phyloP scores from a whole-genome alignment of 2,329 filamentous ascomycete species.

The Aureobasidium mangrovei region DNA sequence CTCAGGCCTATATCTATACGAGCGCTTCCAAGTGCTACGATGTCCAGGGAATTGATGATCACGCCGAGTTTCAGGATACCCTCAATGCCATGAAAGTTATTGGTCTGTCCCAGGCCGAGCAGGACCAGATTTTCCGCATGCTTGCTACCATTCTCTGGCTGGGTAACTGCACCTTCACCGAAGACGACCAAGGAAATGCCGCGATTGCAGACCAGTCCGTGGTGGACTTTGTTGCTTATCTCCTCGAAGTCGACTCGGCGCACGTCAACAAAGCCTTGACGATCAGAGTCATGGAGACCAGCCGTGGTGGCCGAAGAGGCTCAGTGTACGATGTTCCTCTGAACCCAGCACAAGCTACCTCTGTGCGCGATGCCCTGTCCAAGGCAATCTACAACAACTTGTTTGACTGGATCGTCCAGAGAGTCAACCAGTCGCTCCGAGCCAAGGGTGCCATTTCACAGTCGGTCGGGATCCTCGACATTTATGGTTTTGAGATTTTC shows the following conservation, averaged over 20 bases:
- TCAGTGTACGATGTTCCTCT: constrained; percentile 67
- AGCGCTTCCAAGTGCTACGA: constrained; percentile 91
- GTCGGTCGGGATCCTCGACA: constrained; percentile 93
- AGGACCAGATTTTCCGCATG: constrained; percentile 96
- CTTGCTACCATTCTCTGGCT: constrained; percentile 86
- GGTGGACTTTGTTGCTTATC: constrained; percentile 87
- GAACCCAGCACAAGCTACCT: constrained; percentile 75
- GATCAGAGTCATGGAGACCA: constrained; percentile 71
- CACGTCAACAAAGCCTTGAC: constrained; percentile 82
- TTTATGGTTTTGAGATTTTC: constrained; percentile 98
- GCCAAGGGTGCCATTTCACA: constrained; percentile 68
- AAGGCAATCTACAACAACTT: constrained; percentile 97
- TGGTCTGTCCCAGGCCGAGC: constrained; percentile 76
- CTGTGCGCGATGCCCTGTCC: constrained; percentile 82
- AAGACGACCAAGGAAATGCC: constrained; percentile 85
- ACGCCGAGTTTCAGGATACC: constrained; percentile 81
- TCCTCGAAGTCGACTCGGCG: constrained; percentile 76
- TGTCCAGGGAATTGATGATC: constrained; percentile 87
- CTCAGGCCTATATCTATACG: constrained; percentile 88
- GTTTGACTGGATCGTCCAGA: constrained; percentile 95
- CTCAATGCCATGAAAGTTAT: constrained; percentile 92
- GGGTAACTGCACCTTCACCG: constrained; percentile 83
- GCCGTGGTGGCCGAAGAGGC: constrained; percentile 55
- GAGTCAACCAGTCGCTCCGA: constrained; percentile 80
- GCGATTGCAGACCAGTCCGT: constrained; percentile 81